Evolutionary conservation across 2,329 filamentous ascomycete species (phyloP), one percentile per base, ranked within the genome.

Genomic region (Colletotrichum orchidophilum): DNA sequence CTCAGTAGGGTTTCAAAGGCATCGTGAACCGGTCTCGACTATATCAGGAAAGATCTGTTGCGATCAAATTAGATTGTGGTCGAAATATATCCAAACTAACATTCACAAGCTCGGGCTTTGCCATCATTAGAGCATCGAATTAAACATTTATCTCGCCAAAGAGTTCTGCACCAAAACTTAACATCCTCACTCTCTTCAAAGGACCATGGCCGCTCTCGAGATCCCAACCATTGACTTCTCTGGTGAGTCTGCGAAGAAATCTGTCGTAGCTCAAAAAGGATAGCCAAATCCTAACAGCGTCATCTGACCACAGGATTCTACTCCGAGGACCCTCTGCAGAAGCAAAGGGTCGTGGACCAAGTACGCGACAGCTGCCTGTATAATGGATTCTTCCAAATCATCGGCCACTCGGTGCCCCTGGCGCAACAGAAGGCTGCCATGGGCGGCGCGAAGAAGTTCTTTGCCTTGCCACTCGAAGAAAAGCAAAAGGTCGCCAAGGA

Each of bases 321-420:
- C 68, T 72, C 69, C 11, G 46, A 63, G 61, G 68, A 76, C 68
- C 46, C 78, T 24, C 60, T 66, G 4, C n/a, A 66, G n/a, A 80
- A 77, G 67, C 75, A 77, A 29, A 74, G 74, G 15, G 74, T 81
- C 1, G 76, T 83, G 3, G 69, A 78, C 0, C 78, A 83, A 55
- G 79, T 86, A 35, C 79, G 83, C 6, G 74, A 78, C 33, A 83
- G 83, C 60, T 86, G 84, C 72, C 76, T 81, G 21, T 77, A 82
- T 79, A 74, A 87, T 80, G 87, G 87, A 4, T 88, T 88, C 77
- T 88, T 89, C 78, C 86, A 87, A 74, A 82, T 89, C 60, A 80
- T 80, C 8, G 83, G 84, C 8, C 86, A 89, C 74, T 79, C 81
- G 3, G 80, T 89, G 4, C 76, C 83, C 1, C 71, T 79, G 5